Evolutionary conservation across 306 rosid genomes (phyloP), one percentile per base, ranked within the genome.

Genomic region (Ormosia emarginata): DNA sequence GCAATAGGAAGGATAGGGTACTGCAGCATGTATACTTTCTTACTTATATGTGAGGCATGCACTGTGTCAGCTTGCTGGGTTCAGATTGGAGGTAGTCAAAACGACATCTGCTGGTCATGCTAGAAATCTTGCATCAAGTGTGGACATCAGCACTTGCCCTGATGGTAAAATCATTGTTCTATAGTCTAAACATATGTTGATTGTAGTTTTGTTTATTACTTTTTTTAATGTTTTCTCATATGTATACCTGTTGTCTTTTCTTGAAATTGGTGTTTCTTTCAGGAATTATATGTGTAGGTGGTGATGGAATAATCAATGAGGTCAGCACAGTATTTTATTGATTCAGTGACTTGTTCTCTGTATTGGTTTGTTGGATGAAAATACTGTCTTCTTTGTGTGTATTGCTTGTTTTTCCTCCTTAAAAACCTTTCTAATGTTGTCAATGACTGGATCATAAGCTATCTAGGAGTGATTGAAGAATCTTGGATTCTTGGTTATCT

Each of bases 291-390:
- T 95, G 99, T 80, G 97, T 95, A 34, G 99, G 99, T 69, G 99
- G 99, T 69, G 99, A 95, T 88, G 99, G 99, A 76, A 92, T 95
- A 81, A 95, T 95, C 80, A 95, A 95, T 82, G 99, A 95, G 99
- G 99, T 95, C 77, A 82, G 93, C 71, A 59, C 69, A 58, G 64
- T 77, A 37, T 71, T 71, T 75, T 69, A 64, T 52, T 59, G 58
- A 71, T 50, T 29, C 10, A 34, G 17, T 39, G 17, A 8, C 44
- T n/a, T 84, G 50, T 56, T 84, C 69, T 34, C 46, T 77, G 12
- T 81, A 44, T 70, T 69, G 29, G 34, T 72, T 71, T 69, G 70
- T 78, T 44, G 66, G 4, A 14, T 71, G 73, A 69, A 71, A 69
- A 33, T 71, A 69, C 30, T 0, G n/a, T 33, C 50, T 62, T 55